These are phyloP conservation scores for Trametes punicea DNA, from an alignment of 768 basidiomycete genomes.

Conservation along the genomic window DNA sequence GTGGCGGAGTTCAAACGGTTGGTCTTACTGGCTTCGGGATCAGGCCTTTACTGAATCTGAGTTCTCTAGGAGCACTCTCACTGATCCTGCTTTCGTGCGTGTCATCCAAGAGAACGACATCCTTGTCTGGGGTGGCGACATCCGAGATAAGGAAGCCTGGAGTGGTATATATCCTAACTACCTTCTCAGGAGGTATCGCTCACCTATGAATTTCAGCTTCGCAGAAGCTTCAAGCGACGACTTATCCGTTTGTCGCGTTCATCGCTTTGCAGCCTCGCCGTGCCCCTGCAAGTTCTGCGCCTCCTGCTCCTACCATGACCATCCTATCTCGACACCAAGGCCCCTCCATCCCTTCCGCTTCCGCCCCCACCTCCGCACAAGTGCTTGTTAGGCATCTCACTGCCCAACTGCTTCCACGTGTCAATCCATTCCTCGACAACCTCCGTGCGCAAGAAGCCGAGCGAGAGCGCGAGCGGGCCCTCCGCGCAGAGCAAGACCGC, in stretches of 20 bases:
- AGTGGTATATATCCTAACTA: constrained; percentile 44
- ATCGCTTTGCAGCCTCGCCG: constrained; percentile 79
- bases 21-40: constrained; percentile 19
- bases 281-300: constrained; percentile 33
- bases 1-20: constrained; percentile 83
- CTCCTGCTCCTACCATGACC: constrained; percentile 55
- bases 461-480: constrained; percentile 37
- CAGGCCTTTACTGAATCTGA: not conserved
- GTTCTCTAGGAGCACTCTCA: constrained; percentile 60
- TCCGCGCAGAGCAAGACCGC: constrained; percentile 80
- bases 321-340: constrained; percentile 88
- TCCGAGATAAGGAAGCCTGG: constrained; percentile 80
- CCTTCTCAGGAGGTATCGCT: not conserved
- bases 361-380: constrained; percentile 58
- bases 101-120: constrained; percentile 71
- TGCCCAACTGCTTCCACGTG: constrained; percentile 75
- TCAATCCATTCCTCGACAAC: constrained; percentile 68
- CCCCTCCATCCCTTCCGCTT: constrained; percentile 40
- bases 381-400: constrained; percentile 65
- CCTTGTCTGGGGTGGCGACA: constrained; percentile 90
- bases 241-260: constrained; percentile 92
- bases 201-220: constrained; percentile 37
- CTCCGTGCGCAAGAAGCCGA: constrained; percentile 52
- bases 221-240: constrained; percentile 80
- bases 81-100: constrained; percentile 66